Percentiles rank a stretch among this genome's conserved stretches.
phyloP scores from a whole-genome alignment of 192 early-diverging fungal genomes.

The Jimgerdemannia lactiflua region DNA sequence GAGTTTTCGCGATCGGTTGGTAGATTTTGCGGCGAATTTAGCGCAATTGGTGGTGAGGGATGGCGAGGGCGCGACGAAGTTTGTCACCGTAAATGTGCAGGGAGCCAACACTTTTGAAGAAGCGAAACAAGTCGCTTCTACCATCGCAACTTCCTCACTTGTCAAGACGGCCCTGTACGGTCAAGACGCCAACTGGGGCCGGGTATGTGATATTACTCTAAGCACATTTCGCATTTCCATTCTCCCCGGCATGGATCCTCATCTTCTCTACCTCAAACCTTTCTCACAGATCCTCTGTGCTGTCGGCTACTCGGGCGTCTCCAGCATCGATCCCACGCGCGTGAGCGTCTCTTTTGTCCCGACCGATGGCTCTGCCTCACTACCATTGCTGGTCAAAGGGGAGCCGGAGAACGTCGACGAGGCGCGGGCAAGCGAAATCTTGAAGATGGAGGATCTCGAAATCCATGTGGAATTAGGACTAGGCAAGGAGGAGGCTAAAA shows the following conservation, averaged over 20 bases:
- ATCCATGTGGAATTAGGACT: constrained; percentile 77
- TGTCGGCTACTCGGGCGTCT: constrained; percentile 79
- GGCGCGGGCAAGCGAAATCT: constrained; percentile 72
- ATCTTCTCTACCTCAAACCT: not conserved
- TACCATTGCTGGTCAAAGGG: constrained; percentile 76
- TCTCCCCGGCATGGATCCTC: too few relatives aligned
- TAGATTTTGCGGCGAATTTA: constrained; percentile 81
- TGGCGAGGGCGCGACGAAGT: constrained; percentile 98
- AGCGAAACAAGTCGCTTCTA: constrained; percentile 78
- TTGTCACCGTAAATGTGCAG: constrained; percentile 85
- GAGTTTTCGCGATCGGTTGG: constrained; percentile 70
- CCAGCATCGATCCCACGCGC: constrained; percentile 63
- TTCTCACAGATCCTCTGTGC: constrained; percentile 69
- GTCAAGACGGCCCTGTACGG: constrained; percentile 97
- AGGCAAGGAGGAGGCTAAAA: constrained; percentile 70
- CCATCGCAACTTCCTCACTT: constrained; percentile 89
- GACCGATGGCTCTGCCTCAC: constrained; percentile 51
- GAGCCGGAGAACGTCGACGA: constrained; percentile 85
- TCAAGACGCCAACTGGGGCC: constrained; percentile 98
- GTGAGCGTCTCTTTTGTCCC: constrained; percentile 78
- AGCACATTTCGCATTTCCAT: not conserved
- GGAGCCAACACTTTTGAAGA: constrained; percentile 70
- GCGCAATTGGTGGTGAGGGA: constrained; percentile 91
- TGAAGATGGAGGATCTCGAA: constrained; percentile 82
- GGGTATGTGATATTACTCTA: constrained; percentile 41